These are phyloP conservation scores for Microdochium bolleyi DNA, from an alignment of 2,329 filamentous ascomycete species.

Conservation along the genomic window DNA sequence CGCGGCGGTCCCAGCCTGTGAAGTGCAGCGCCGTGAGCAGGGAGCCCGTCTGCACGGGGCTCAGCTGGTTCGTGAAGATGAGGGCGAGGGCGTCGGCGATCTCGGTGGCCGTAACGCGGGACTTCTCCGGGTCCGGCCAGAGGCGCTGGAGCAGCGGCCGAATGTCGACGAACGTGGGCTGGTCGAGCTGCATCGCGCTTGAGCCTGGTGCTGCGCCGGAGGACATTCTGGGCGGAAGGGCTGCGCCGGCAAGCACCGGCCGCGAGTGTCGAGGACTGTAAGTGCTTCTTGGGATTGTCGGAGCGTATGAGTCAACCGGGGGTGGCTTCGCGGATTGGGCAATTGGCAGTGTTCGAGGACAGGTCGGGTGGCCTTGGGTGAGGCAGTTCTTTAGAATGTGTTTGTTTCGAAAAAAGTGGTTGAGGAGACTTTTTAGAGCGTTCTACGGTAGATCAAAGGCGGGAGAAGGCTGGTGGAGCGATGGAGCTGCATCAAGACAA, in stretches of 20 bases:
- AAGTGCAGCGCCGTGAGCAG: constrained; percentile 89
- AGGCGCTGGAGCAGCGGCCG: constrained; percentile 66
- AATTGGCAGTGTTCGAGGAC: no score
- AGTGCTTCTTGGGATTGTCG: background rate
- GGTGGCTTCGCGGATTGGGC: no score
- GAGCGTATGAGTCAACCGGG: no score
- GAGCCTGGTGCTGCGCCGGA: constrained; percentile 6
- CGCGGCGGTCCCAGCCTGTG: constrained; percentile 73
- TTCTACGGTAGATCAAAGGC: no score
- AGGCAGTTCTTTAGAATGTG: no score
- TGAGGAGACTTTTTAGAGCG: no score
- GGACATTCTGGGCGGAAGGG: background rate
- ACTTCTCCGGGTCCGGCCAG: constrained; percentile 47
- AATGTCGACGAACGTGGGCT: constrained; percentile 41
- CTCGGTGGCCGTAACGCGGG: constrained; percentile 61
- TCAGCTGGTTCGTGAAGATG: constrained; percentile 85
- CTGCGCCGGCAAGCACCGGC: background rate
- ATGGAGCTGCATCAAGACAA: no score
- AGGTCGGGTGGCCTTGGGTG: no score
- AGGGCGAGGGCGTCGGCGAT: constrained; percentile 85
- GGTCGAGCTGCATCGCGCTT: constrained; percentile 9
- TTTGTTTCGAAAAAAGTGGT: no score
- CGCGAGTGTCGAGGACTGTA: background rate
- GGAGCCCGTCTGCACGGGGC: constrained; percentile 80
- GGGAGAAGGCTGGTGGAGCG: no score